A percentile compares a stretch with the other conserved stretches of the same genome.
phyloP scores from a whole-genome alignment of 257 asterid genomes.

The Jasminum sambac region DNA sequence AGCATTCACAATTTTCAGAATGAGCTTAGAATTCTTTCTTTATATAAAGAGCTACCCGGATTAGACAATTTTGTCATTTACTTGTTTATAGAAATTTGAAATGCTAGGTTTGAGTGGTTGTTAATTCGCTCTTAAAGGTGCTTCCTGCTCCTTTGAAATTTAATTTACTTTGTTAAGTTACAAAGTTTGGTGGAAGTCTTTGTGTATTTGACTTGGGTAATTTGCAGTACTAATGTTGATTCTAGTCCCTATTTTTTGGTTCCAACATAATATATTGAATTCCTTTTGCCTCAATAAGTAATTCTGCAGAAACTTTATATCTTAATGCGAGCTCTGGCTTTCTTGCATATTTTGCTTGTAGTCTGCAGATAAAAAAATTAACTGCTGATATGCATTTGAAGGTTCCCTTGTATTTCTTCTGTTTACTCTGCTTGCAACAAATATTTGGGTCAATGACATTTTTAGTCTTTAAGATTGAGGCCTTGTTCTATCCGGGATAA shows the following conservation, averaged over 20 bases:
- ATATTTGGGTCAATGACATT: slow-evolving; percentile 6
- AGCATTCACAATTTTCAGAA: background rate
- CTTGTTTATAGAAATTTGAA: slow-evolving; percentile 18
- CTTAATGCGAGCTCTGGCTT: slow-evolving; percentile 11
- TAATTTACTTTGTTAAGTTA: slow-evolving; percentile 9
- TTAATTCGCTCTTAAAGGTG: background rate
- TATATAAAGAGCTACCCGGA: slow-evolving; percentile 15
- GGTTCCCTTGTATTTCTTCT: slow-evolving; percentile 15
- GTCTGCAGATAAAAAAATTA: background rate
- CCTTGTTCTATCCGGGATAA: no score
- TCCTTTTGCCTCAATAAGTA: slow-evolving; percentile 13
- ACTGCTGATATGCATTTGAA: background rate
- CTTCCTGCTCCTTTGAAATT: slow-evolving; percentile 3
- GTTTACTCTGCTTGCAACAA: slow-evolving; percentile 8
- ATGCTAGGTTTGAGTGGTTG: slow-evolving; percentile 1
- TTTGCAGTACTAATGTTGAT: slow-evolving; percentile 8
- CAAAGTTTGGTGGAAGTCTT: background rate
- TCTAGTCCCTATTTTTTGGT: background rate
- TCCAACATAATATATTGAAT: slow-evolving; percentile 9
- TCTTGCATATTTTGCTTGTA: slow-evolving; percentile 6
- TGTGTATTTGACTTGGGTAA: background rate
- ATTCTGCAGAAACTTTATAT: slow-evolving; percentile 1
- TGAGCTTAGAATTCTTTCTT: slow-evolving; percentile 3
- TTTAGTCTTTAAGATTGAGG: background rate
- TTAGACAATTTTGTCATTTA: slow-evolving; percentile 10